Conservation (phyloP, 2,329 filamentous ascomycete genomes). For the Arthrobotrys megalospora region DNA sequence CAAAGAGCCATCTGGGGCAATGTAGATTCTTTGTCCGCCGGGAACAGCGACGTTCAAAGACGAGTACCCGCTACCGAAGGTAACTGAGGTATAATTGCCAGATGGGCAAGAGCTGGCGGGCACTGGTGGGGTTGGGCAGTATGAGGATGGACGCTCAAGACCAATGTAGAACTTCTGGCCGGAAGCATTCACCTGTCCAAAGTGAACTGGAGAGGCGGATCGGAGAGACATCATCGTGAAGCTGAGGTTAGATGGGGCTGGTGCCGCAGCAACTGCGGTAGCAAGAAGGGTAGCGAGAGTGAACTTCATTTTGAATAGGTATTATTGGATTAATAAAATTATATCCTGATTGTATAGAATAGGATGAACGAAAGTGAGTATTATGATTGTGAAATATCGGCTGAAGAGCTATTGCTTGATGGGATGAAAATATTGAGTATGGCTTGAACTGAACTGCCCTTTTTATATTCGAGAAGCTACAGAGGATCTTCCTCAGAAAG, state of each 20-base stretch:
- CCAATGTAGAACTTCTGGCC: slow-evolving; percentile 72
- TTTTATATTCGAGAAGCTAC: slow-evolving; percentile 51
- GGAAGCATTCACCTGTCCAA: slow-evolving; percentile 70
- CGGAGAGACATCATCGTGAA: slow-evolving; percentile 65
- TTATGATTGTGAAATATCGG: neutral
- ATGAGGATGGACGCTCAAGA: slow-evolving; percentile 68
- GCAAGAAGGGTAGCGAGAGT: slow-evolving; percentile 54
- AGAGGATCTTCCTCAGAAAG: slow-evolving; percentile 19
- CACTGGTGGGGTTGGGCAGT: slow-evolving; percentile 69
- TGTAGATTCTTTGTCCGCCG: slow-evolving; percentile 76
- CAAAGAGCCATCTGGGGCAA: slow-evolving; percentile 73
- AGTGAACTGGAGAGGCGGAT: slow-evolving; percentile 71
- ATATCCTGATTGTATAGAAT: slow-evolving; percentile 5
- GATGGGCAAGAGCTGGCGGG: slow-evolving; percentile 42
- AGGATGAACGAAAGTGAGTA: slow-evolving; percentile 11
- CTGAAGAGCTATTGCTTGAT: slow-evolving; percentile 36
- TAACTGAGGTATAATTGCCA: slow-evolving; percentile 41
- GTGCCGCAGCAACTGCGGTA: slow-evolving; percentile 46
- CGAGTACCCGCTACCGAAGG: slow-evolving; percentile 14
- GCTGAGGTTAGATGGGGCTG: slow-evolving; percentile 15
- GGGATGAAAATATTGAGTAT: slow-evolving; percentile 30
- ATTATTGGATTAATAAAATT: slow-evolving; percentile 23
- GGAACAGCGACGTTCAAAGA: slow-evolving; percentile 66
- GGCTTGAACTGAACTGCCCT: neutral
- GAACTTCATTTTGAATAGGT: slow-evolving; percentile 52